Evolutionary conservation across 306 rosid species (phyloP).

Genomic region (Pyrus communis): DNA sequence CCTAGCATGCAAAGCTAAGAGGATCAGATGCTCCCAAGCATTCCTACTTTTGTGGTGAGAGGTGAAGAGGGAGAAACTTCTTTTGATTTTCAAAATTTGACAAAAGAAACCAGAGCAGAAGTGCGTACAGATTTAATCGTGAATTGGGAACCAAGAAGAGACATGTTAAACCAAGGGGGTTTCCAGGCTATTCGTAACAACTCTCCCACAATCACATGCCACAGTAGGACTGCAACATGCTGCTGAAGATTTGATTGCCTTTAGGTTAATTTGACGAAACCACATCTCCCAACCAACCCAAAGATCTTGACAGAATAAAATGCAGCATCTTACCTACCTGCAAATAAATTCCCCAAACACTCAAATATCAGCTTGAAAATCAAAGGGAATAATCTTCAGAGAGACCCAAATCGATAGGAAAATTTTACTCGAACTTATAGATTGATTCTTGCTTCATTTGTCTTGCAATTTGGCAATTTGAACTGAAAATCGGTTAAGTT

Average conservation of each 20-base stretch:
- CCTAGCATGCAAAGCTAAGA: conserved; percentile 39
- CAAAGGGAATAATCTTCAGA: too few species aligned
- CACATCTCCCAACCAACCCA: too few species aligned
- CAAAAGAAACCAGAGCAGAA: conserved; percentile 62
- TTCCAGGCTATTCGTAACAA: conserved; percentile 27
- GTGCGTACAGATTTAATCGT: conserved; percentile 52
- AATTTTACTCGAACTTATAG: too few species aligned
- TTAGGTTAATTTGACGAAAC: too few species aligned
- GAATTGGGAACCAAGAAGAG: conserved; percentile 42
- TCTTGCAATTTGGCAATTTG: too few species aligned
- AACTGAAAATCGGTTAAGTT: too few species aligned
- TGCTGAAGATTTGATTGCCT: conserved; percentile 52
- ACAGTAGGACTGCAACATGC: conserved; percentile 21
- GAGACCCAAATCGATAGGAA: too few species aligned
- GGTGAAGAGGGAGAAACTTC: conserved; percentile 67
- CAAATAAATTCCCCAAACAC: too few species aligned
- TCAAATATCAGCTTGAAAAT: too few species aligned
- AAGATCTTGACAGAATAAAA: too few species aligned
- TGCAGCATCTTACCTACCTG: too few species aligned
- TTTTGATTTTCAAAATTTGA: conserved; percentile 31
- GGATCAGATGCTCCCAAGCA: conserved; percentile 89
- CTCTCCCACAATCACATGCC: conserved; percentile 20
- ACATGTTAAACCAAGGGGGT: conserved; percentile 21
- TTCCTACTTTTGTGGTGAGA: conserved; percentile 54
- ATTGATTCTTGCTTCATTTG: too few species aligned